These are phyloP conservation scores for Coemansia sp. DNA, from an alignment of 192 early-diverging fungal genomes.

Conservation along the genomic window DNA sequence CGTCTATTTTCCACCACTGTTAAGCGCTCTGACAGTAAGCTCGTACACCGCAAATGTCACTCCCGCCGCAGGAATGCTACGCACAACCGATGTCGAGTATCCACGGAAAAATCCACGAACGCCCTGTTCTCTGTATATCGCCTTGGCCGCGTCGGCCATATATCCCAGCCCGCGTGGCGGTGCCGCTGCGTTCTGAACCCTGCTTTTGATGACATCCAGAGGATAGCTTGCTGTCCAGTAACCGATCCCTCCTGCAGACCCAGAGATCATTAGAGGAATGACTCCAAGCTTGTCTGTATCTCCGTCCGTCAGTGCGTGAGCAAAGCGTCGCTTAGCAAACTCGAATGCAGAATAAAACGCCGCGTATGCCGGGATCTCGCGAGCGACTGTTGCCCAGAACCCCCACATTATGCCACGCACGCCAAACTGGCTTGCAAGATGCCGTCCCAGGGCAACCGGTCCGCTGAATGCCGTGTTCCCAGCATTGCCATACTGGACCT, in stretches of 20 bases:
- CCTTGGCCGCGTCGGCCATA: slow-evolving; percentile 55
- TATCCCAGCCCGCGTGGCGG: slow-evolving; percentile 66
- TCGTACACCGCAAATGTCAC: slow-evolving; percentile 79
- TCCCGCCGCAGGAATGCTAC: slow-evolving; percentile 73
- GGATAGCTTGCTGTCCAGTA: slow-evolving; percentile 87
- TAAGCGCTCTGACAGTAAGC: slow-evolving; percentile 43
- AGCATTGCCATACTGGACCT: slow-evolving; percentile 72
- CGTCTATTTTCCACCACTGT: background rate
- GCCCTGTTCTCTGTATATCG: slow-evolving; percentile 61
- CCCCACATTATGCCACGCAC: slow-evolving; percentile 79
- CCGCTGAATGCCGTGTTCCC: slow-evolving; percentile 40
- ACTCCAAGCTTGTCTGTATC: slow-evolving; percentile 52
- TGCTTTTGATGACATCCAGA: slow-evolving; percentile 82
- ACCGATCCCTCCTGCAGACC: slow-evolving; percentile 75
- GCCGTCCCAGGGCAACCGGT: slow-evolving; percentile 66
- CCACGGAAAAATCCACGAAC: slow-evolving; percentile 65
- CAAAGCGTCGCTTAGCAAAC: slow-evolving; percentile 69
- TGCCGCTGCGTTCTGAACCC: slow-evolving; percentile 63
- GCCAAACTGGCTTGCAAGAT: slow-evolving; percentile 69
- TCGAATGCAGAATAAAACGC: slow-evolving; percentile 89
- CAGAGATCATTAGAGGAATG: slow-evolving; percentile 67
- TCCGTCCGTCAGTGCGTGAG: slow-evolving; percentile 46
- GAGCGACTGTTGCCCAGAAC: slow-evolving; percentile 73
- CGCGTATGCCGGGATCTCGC: slow-evolving; percentile 82
- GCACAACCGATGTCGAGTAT: slow-evolving; percentile 58